Evolutionary conservation across 2,329 filamentous ascomycete species (phyloP), one percentile per base, ranked within the genome.

Genomic region (Sporothrix mexicana): DNA sequence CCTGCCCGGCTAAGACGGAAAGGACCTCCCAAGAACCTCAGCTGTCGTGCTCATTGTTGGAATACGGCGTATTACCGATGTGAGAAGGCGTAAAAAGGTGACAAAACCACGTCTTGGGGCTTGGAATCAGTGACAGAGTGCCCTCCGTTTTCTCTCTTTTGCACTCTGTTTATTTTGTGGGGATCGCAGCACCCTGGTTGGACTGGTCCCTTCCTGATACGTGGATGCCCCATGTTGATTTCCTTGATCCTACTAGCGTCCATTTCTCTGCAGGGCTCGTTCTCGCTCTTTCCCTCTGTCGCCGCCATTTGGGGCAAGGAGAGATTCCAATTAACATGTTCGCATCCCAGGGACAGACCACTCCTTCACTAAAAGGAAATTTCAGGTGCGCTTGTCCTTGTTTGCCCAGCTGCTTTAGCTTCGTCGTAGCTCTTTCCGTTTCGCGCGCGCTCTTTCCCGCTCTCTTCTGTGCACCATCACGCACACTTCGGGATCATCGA

Each of bases 161-260:
- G 49, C 36, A n/a, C 23, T 69, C 30, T 51, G 66, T 69, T 69
- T 69, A 69, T 57, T 45, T 55, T 69, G 66, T 55, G 66, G 66
- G 13, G n/a, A 43, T 30, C 20, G 23, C 6, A n/a, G 10, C 43
- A 47, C 23, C 43, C 62, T 64, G 59, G 59, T 64, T 64, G 64
- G 30, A 36, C 30, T 7, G 30, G 64, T 53, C 47, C 64, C 64
- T 68, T 53, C 47, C 23, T 51, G 20, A 51, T 30, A 51, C 45
- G 15, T 53, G 64, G 64, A 23, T 66, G 62, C 41, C 20, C 45
- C 64, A 62, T 62, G 36, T 45, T 17, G 20, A 13, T 49, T 62
- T 66, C 62, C 62, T 25, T 66, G 62, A 66, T 68, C 47, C n/a
- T 25, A 53, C 64, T 69, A 69, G 66, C 30, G 66, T 57, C 4